A percentile compares a stretch with the other conserved stretches of the same genome.
phyloP scores from a whole-genome alignment of 495 filamentous ascomycete genomes.

The Pyronema domesticum region DNA sequence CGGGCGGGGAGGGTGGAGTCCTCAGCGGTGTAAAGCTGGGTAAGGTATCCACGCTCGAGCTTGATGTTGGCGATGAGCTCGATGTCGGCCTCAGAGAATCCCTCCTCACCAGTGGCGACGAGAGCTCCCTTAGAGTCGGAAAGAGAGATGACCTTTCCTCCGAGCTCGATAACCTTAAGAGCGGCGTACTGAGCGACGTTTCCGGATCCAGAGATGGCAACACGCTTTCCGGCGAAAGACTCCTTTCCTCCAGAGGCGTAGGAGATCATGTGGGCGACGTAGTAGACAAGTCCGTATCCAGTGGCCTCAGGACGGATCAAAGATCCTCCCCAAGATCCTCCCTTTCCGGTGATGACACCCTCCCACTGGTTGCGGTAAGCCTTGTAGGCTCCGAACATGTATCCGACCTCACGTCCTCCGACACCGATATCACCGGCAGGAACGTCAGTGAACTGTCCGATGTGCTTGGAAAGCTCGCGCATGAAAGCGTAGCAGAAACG shows the following conservation, averaged over 20 bases:
- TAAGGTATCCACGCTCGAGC: constrained; percentile 67
- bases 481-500: constrained; percentile 96
- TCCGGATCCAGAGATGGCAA: constrained; percentile 90
- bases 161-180: constrained; percentile 91
- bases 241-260: constrained; percentile 66
- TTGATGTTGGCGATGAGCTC: constrained; percentile 63
- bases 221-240: constrained; percentile 75
- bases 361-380: constrained; percentile 77
- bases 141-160: constrained; percentile 78
- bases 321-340: constrained; percentile 75
- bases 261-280: constrained; percentile 89
- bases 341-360: constrained; percentile 92
- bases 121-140: constrained; percentile 82
- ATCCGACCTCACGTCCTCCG: constrained; percentile 75
- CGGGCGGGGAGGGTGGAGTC: constrained; percentile 36
- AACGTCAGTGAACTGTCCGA: constrained; percentile 89
- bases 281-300: constrained; percentile 93
- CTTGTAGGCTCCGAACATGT: constrained; percentile 90
- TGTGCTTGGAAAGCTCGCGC: constrained; percentile 84
- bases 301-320: constrained; percentile 95
- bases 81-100: constrained; percentile 64
- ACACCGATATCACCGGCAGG: constrained; percentile 93
- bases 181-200: constrained; percentile 98
- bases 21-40: constrained; percentile 32
- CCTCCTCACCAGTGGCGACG: constrained; percentile 44